Conservation (phyloP, 2,329 filamentous ascomycete species). For the Trichoderma asperellum region DNA sequence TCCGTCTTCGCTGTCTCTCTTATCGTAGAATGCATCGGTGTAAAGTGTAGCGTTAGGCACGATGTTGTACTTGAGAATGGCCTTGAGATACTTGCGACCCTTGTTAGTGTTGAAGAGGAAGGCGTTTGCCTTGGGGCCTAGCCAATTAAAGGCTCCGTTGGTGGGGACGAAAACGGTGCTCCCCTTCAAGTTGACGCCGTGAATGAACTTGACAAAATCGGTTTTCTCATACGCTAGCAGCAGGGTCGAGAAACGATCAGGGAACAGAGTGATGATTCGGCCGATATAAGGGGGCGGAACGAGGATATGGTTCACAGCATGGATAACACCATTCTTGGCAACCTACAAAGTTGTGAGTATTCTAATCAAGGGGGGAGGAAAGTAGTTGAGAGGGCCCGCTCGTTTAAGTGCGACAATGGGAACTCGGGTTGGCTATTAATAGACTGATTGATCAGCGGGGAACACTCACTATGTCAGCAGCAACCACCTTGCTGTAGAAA, state of each 20-base stretch:
- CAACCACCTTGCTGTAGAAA: conserved; percentile 73
- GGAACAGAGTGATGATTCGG: conserved; percentile 64
- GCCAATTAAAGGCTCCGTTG: conserved; percentile 77
- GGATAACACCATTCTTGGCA: conserved; percentile 79
- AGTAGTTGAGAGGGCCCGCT: background rate
- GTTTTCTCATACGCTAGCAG: conserved; percentile 75
- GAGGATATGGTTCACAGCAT: conserved; percentile 75
- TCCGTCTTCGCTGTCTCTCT: conserved; percentile 39
- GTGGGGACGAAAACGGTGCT: conserved; percentile 80
- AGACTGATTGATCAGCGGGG: conserved; percentile 22
- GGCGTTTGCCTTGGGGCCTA: conserved; percentile 74
- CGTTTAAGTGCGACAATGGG: background rate
- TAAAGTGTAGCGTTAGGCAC: conserved; percentile 77
- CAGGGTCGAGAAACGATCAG: conserved; percentile 76
- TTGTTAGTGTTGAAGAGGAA: conserved; percentile 80
- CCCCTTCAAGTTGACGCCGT: conserved; percentile 59
- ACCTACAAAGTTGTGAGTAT: conserved; percentile 47
- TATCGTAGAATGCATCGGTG: conserved; percentile 76
- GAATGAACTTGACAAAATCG: conserved; percentile 64
- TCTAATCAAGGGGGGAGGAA: background rate
- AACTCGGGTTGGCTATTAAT: conserved; percentile 17
- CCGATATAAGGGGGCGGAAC: conserved; percentile 71
- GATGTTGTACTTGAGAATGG: conserved; percentile 78
- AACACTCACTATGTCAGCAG: conserved; percentile 66
- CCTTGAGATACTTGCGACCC: conserved; percentile 75